Conservation (phyloP, 83 land plant genomes). For the Thuja plicata region DNA sequence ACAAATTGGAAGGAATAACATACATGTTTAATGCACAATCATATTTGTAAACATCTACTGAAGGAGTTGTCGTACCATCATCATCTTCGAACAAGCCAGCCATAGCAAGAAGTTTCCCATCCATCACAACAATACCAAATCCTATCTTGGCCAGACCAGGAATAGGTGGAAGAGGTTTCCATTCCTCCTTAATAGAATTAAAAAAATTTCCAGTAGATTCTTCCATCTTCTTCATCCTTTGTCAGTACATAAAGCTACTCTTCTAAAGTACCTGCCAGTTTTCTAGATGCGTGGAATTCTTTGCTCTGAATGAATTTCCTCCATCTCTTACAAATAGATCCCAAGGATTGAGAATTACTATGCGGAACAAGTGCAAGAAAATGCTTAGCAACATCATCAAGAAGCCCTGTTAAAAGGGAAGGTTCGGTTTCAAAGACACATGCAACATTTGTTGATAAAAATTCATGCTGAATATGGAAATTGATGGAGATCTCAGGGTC, state of each 20-base stretch:
- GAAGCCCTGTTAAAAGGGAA: conserved; percentile 63
- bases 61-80: conserved; percentile 28
- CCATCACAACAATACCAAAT: conserved; percentile 65
- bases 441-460: background rate
- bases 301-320: conserved; percentile 53
- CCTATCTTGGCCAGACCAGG: conserved; percentile 64
- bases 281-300: conserved; percentile 52
- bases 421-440: conserved; percentile 4
- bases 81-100: conserved; percentile 45
- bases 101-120: conserved; percentile 64
- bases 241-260: conserved; percentile 69
- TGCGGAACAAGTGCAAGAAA: conserved; percentile 75
- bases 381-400: conserved; percentile 68
- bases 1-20: background rate
- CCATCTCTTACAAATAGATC: conserved; percentile 62
- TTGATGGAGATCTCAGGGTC: conserved; percentile 28
- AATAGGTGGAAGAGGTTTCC: conserved; percentile 49
- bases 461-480: background rate
- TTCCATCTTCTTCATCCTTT: conserved; percentile 30
- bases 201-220: conserved; percentile 57
- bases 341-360: conserved; percentile 43
- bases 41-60: conserved; percentile 65
- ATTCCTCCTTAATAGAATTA: conserved; percentile 26
- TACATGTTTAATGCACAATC: conserved; percentile 80
- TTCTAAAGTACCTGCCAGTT: conserved; percentile 50